A percentile compares a stretch with the other conserved stretches of the same genome.
Conservation (phyloP, 148 eudicot species). For the Camellia japonica region DNA sequence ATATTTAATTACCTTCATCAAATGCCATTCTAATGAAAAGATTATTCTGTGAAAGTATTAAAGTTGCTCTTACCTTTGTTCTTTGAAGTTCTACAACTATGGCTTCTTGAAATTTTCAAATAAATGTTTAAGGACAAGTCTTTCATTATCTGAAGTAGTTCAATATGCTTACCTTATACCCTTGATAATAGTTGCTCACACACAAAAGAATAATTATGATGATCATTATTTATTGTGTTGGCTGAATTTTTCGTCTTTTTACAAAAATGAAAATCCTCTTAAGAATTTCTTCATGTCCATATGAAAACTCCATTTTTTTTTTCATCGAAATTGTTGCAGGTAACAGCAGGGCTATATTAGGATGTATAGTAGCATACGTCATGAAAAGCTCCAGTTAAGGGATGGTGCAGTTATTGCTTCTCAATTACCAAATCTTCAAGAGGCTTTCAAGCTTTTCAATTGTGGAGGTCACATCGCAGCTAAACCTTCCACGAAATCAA, state of each 20-base stretch:
- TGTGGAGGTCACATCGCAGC: not conserved
- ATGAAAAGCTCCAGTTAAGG: conserved; percentile 31
- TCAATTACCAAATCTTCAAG: not conserved
- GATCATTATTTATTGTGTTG: not conserved
- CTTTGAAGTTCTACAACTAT: not conserved
- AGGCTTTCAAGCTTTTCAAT: not conserved
- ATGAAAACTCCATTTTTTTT: not conserved
- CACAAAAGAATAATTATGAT: not conserved
- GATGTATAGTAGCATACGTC: conserved; percentile 37
- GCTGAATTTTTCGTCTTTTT: no score
- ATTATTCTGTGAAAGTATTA: not conserved
- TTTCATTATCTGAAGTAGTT: no score
- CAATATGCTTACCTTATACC: no score
- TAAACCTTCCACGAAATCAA: not conserved
- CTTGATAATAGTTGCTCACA: not conserved
- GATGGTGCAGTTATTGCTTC: not conserved
- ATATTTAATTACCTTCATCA: not conserved
- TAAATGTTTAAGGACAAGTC: not conserved
- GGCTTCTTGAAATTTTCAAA: not conserved
- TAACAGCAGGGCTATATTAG: conserved; percentile 46
- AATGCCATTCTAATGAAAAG: not conserved
- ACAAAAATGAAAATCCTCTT: not conserved
- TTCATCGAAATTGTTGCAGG: conserved; percentile 29
- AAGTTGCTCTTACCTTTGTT: not conserved
- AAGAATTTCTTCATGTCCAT: no score